Evolutionary conservation across 2,329 filamentous ascomycete species (phyloP), one percentile per base, ranked within the genome.

Genomic region (Aspergillus sp.): DNA sequence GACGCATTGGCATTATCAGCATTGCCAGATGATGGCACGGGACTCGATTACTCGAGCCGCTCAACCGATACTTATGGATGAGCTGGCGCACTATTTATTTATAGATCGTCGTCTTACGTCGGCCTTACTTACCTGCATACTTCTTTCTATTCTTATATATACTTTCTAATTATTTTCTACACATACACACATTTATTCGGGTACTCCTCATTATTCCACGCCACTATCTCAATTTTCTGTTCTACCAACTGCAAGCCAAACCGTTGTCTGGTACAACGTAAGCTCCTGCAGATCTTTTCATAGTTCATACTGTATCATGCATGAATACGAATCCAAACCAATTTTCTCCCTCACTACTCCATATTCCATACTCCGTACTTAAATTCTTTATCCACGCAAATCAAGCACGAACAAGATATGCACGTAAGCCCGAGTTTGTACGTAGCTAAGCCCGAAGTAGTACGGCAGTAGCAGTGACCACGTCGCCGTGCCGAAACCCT

Each of bases 81-180:
- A n/a, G 35, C 35, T 37, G 35, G 35, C 21, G 6, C 14, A 17
- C 15, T 37, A 14, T 46, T 15, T 54, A 54, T 54, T 54, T 47
- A 46, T 54, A 46, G 51, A 53, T 46, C 40, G n/a, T 46, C 40
- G n/a, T 44, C 23, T 35, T 14, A 48, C 24, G n/a, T 35, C 46
- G 9, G 21, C 24, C 45, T 17, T 11, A 21, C 9, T 43, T 14
- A 17, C 17, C 17, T 12, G 21, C 23, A 31, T 46, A 15, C 24
- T n/a, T 31, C n/a, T 50, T 17, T 24, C n/a, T 40, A 17, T 40
- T 24, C n/a, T 53, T 45, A 33, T 35, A 55, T 45, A 53, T 53
- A 53, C 35, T 37, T 37, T 49, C 21, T 33, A 49, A 33, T 17
- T 45, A 44, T 44, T 39, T 23, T 12, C 15, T 51, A 56, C 19